These are phyloP conservation scores for Boletus rufocinnamomeus DNA, from an alignment of 768 basidiomycete genomes.

Conservation along the genomic window DNA sequence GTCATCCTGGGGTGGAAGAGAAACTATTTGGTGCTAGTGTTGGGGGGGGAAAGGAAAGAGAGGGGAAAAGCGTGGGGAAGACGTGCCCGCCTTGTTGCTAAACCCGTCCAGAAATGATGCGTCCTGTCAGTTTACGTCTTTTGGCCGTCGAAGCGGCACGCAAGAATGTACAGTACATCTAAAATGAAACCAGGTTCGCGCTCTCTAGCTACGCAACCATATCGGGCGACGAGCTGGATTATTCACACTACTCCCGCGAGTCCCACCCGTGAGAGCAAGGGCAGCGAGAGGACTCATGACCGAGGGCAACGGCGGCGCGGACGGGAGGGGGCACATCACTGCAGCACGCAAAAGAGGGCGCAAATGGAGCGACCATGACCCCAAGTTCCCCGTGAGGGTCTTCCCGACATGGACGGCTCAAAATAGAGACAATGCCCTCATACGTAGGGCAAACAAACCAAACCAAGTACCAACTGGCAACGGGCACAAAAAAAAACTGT, in stretches of 20 bases:
- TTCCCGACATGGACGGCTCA: constrained; percentile 1
- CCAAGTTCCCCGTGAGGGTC: constrained; percentile 13
- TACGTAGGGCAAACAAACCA: constrained; percentile 1
- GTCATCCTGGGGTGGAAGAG: neutral
- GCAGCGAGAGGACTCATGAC: constrained; percentile 4
- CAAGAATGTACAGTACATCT: constrained; percentile 1
- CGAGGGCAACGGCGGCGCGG: constrained; percentile 8
- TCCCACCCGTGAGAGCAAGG: constrained; percentile 8
- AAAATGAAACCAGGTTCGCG: constrained; percentile 10
- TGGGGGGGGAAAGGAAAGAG: neutral
- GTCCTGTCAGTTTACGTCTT: constrained; percentile 31
- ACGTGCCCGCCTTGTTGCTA: constrained; percentile 14
- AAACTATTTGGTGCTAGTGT: neutral
- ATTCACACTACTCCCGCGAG: constrained; percentile 17
- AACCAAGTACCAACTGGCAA: constrained; percentile 5
- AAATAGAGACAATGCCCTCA: constrained; percentile 6
- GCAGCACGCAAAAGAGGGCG: constrained; percentile 10
- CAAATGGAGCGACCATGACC: constrained; percentile 13
- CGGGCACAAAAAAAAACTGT: constrained; percentile 2
- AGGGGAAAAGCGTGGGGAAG: constrained; percentile 15
- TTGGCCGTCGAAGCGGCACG: constrained; percentile 13
- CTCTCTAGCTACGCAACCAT: constrained; percentile 8
- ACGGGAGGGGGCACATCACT: constrained; percentile 6
- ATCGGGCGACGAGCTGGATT: constrained; percentile 6
- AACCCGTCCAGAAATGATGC: constrained; percentile 23